Percentiles rank a stretch among this genome's conserved stretches.
Evolutionary conservation across 192 early-diverging fungal species (phyloP).

Genomic region (Entomortierella lignicola): DNA sequence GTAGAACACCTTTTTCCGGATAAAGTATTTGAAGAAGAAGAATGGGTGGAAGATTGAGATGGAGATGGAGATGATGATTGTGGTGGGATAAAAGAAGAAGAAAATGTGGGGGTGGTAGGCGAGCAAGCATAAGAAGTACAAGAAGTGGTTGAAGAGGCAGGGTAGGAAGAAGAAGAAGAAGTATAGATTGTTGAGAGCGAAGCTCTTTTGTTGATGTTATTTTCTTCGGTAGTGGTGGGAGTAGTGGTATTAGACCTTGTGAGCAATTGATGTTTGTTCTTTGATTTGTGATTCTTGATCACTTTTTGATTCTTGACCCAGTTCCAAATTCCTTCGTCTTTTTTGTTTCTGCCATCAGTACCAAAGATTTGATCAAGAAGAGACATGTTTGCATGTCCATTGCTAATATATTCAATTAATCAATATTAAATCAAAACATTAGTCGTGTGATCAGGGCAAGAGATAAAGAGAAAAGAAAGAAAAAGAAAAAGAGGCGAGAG

Average conservation of each 20-base stretch:
- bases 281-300: constrained; percentile 6
- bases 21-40: not conserved
- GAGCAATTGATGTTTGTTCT: not conserved
- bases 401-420: no score
- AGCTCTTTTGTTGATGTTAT: not conserved
- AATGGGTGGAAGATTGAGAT: not conserved
- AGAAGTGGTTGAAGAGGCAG: not conserved
- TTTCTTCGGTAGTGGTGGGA: not conserved
- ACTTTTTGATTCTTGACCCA: constrained; percentile 44
- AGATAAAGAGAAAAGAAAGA: no score
- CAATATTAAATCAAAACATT: no score
- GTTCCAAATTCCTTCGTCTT: constrained; percentile 41
- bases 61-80: not conserved
- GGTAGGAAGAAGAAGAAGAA: not conserved
- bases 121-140: no score
- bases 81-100: not conserved
- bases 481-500: no score
- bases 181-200: no score
- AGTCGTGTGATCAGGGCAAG: no score
- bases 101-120: not conserved
- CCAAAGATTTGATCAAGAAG: constrained; percentile 44
- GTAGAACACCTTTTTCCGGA: no score
- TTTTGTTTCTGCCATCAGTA: constrained; percentile 40
- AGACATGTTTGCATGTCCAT: constrained; percentile 35
- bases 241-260: not conserved